Evolutionary conservation across 2,329 filamentous ascomycete genomes (phyloP).

Genomic region (Apiospora arundinis): DNA sequence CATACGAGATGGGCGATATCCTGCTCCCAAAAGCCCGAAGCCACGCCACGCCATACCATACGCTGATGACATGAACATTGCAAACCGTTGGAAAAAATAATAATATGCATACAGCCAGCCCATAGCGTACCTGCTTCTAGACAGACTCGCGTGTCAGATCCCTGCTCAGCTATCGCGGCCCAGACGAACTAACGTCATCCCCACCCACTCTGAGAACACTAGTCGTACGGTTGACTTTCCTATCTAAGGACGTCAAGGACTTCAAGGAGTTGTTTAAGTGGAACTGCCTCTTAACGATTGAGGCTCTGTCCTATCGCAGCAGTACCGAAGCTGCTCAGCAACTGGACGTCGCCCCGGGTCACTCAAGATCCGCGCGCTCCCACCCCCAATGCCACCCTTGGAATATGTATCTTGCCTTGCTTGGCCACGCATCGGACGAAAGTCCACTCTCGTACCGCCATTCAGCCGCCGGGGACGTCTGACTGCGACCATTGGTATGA

Average conservation of each 20-base stretch:
- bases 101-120: no score
- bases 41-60: neutral
- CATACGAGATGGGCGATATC: neutral
- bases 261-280: neutral
- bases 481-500: neutral
- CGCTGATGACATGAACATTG: neutral
- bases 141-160: constrained; percentile 1
- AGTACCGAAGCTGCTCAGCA: neutral
- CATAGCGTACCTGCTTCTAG: neutral
- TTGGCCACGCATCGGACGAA: neutral
- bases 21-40: neutral
- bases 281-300: neutral
- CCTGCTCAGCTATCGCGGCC: neutral
- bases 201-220: neutral
- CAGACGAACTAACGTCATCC: neutral
- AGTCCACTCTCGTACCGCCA: neutral
- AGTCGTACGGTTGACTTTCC: neutral
- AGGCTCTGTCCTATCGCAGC: neutral
- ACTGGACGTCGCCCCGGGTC: neutral
- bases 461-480: constrained; percentile 11
- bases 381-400: neutral
- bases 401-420: no score
- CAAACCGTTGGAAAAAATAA: no score
- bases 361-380: neutral
- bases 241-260: neutral